phyloP scores from a whole-genome alignment of 805 yeast species.

The Ogataea degrootiae region DNA sequence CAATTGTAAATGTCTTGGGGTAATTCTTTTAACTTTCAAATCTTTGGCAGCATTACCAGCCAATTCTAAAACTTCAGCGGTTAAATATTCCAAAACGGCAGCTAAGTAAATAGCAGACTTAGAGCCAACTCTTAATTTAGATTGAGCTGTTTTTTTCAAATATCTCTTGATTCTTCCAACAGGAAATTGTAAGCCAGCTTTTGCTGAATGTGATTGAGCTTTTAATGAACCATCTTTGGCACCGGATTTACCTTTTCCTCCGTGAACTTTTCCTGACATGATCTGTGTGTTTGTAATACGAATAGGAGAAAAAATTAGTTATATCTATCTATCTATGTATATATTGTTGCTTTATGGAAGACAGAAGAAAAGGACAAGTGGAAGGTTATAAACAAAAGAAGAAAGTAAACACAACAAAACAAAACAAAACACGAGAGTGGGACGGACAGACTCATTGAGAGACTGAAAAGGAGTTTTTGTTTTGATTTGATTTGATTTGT shows the following conservation, averaged over 20 bases:
- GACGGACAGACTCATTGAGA: no score
- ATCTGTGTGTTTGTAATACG: conserved; percentile 1
- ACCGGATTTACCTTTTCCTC: conserved; percentile 95
- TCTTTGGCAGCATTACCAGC: conserved; percentile 99
- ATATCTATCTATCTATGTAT: no score
- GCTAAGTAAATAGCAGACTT: conserved; percentile 86
- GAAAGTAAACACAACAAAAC: no score
- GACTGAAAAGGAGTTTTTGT: no score
- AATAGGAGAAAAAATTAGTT: background rate
- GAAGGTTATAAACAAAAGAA: no score
- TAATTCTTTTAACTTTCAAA: conserved; percentile 90
- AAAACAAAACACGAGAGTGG: no score
- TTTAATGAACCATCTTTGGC: conserved; percentile 54
- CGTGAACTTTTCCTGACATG: conserved; percentile 89
- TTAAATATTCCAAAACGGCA: conserved; percentile 91
- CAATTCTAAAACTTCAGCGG: conserved; percentile 95
- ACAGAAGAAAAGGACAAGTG: no score
- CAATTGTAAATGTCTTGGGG: conserved; percentile 94
- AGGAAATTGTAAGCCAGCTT: conserved; percentile 95
- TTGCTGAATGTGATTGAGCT: conserved; percentile 85
- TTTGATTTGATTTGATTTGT: no score
- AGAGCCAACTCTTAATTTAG: conserved; percentile 66
- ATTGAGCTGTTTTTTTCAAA: conserved; percentile 85
- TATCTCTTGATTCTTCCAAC: conserved; percentile 99
- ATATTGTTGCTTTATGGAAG: no score